These are phyloP conservation scores for Blastomyces gilchristii DNA, from an alignment of 2,329 filamentous ascomycete genomes.

Conservation along the genomic window DNA sequence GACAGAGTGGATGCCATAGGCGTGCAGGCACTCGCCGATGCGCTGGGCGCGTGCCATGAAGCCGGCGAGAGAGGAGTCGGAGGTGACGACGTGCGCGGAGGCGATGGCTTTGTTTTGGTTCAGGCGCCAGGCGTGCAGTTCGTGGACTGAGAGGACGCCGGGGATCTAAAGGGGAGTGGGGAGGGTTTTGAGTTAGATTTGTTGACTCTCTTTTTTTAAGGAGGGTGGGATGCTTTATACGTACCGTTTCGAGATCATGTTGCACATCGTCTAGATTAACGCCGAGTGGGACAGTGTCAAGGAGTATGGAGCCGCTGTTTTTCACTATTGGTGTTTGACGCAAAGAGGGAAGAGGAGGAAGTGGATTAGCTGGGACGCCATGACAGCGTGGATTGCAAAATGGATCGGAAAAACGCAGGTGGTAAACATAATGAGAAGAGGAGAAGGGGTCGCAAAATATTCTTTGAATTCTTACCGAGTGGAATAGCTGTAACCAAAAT, in stretches of 20 bases:
- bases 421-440: not conserved
- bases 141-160: constrained; percentile 57
- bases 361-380: not conserved
- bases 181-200: too few species aligned
- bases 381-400: not conserved
- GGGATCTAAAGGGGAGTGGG: constrained; percentile 42
- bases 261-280: constrained; percentile 54
- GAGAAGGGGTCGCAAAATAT: not conserved
- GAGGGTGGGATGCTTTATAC: constrained; percentile 3
- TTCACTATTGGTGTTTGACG: not conserved
- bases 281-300: constrained; percentile 54
- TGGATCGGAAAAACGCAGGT: not conserved
- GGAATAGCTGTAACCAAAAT: constrained; percentile 56
- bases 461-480: constrained; percentile 30
- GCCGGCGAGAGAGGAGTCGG: constrained; percentile 44
- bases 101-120: constrained; percentile 61
- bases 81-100: constrained; percentile 57
- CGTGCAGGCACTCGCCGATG: constrained; percentile 59
- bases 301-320: constrained; percentile 48
- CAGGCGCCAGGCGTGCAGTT: constrained; percentile 64
- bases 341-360: not conserved
- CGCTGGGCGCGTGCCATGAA: constrained; percentile 54
- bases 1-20: constrained; percentile 60
- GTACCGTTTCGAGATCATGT: constrained; percentile 56
- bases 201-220: too few species aligned